Evolutionary conservation across 2,329 filamentous ascomycete genomes (phyloP), one percentile per base, ranked within the genome.

Genomic region (Phoma sp.): DNA sequence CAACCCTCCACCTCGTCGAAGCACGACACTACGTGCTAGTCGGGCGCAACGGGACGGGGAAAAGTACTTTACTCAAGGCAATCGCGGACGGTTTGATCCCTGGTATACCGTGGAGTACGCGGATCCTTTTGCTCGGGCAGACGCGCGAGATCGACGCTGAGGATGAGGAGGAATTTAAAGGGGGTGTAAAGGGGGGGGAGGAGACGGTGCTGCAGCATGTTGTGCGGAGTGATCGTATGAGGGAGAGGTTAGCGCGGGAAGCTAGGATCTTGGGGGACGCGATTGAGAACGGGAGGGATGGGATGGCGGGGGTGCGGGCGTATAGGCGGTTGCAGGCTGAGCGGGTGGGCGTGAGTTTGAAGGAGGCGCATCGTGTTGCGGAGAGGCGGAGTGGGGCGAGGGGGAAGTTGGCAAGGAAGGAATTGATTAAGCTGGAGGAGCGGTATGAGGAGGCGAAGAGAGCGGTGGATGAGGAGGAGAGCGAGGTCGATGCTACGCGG

Each of bases 21-120:
- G 88, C 89, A 0, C 81, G 86, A 38, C 83, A 89, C 56, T 96
- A 96, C 78, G 91, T 90, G 0, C 78, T 96, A 1, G 80, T 93
- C 17, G 92, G 91, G 0, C 83, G 90, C 6, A 96, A 96, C 74
- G 91, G 91, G 0, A 89, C 87, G 2, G 92, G 91, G 5, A 96
- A 96, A 69, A 93, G 90, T 4, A 93, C 90, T 0, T 76, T 93
- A 6, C 78, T 95, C 14, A 85, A 85, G 66, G 90, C 91, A 1
- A 87, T 96, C 61, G 88, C 87, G 4, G 87, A 92, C 57, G 91
- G 91, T 65, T 80, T 92, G 28, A 89, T 96, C 14, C 90, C 91
- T 0, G 91, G 90, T 0, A 75, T 76, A 7, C 71, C 73, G 5
- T 73, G 66, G 68, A 74, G 69, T 45, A 68, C 71, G 7, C 58